Base-by-base conservation (phyloP, 306 rosid species). In the Sphenostylis stenocarpa region DNA sequence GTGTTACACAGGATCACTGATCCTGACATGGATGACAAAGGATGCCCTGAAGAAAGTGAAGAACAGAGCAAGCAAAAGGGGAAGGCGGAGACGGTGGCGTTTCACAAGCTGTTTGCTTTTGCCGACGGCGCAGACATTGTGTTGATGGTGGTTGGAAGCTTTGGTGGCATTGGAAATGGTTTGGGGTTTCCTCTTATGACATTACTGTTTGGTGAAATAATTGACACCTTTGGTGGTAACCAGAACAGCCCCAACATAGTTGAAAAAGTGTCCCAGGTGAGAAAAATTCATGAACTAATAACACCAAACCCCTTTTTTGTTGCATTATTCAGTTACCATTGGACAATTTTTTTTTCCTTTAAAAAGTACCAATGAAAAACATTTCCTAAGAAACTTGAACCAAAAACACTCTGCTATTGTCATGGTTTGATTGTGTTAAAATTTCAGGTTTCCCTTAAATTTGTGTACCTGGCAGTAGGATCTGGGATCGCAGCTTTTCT, bases 101-200 rank as follows among this genome's bases (percentile, higher is more conserved):
- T 89, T 87, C 67, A 60, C 31, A 93, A 74, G 81, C 82, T 93
- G 52, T 93, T 93, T 85, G 24, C 90, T 6, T 93, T 91, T 75
- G 93, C 98, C 9, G 97, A 93, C 80, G 79, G 85, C 24, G 69
- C 85, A 60, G 98, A 93, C 75, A 36, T 76, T 39, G 8, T 84
- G 11, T 55, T 93, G 79, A 93, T 93, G 97, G 10, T 28, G 3
- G 11, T 75, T 34, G 98, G 98, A 24, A 86, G 85, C 24, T 28
- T 89, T 33, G 98, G 97, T 45, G 97, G 89, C 62, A 3, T 89
- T 16, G 98, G 93, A 49, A 93, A 93, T 63, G 98, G 98, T 2
- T 0, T 63, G 62, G 81, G 85, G 19, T 53, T 88, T 84, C 97
- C 97, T 62, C 66, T 91, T 41, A 91, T 93, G 98, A 86, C 96